These are phyloP conservation scores for Euptelea pleiosperma DNA, from an alignment of 164 flowering plant genomes.

Conservation along the genomic window DNA sequence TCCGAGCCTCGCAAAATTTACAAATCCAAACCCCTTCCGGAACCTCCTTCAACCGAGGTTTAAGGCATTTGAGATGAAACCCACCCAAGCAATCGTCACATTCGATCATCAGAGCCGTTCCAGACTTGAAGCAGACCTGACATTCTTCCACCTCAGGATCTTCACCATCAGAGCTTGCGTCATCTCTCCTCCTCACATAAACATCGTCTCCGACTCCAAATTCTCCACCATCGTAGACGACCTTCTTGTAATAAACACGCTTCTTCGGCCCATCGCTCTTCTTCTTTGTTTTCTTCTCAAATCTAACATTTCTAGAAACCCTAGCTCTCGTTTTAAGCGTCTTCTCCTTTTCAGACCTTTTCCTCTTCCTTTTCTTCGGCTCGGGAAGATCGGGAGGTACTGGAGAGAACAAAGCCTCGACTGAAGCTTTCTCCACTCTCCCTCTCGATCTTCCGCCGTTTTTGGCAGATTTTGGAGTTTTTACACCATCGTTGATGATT, in stretches of 20 bases:
- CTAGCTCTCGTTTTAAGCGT: neutral
- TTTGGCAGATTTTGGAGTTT: constrained; percentile 10
- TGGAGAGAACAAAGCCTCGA: constrained; percentile 8
- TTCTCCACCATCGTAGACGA: constrained; percentile 70
- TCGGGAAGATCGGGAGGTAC: constrained; percentile 14
- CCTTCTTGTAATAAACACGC: constrained; percentile 66
- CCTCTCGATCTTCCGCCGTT: constrained; percentile 6
- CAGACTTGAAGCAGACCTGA: constrained; percentile 65
- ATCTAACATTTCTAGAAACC: neutral
- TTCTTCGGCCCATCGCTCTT: constrained; percentile 16
- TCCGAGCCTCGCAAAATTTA: constrained; percentile 63
- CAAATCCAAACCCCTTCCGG: constrained; percentile 98
- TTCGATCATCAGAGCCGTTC: constrained; percentile 72
- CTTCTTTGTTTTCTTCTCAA: constrained; percentile 12
- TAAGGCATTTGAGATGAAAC: constrained; percentile 86
- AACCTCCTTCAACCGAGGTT: constrained; percentile 73
- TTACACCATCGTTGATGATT: neutral
- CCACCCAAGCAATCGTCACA: constrained; percentile 92
- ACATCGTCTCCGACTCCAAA: constrained; percentile 83
- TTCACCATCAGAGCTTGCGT: constrained; percentile 69
- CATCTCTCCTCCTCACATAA: constrained; percentile 88
- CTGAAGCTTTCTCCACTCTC: neutral
- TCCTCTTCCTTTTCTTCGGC: constrained; percentile 17
- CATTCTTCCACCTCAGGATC: constrained; percentile 83
- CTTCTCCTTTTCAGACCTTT: constrained; percentile 3